Percentiles rank a stretch among this genome's conserved stretches.
Conservation (phyloP, 2,329 filamentous ascomycete genomes). For the Colletotrichum sp. region DNA sequence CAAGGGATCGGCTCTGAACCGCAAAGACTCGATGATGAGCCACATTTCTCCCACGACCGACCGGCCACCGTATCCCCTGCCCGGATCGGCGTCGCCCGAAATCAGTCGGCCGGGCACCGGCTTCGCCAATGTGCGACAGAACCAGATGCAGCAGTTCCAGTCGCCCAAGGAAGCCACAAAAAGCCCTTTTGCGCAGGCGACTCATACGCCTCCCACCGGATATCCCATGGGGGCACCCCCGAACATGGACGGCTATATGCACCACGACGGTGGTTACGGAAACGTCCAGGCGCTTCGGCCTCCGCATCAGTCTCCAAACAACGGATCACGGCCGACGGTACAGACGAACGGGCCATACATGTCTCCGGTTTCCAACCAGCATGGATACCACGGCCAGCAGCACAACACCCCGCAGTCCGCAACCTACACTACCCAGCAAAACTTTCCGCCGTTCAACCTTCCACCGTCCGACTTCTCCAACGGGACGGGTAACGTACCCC, state of each 20-base stretch:
- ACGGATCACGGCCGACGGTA: slow-evolving; percentile 48
- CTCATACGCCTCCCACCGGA: slow-evolving; percentile 44
- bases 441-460: slow-evolving; percentile 66
- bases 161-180: slow-evolving; percentile 48
- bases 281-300: slow-evolving; percentile 32
- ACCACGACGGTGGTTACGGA: slow-evolving; percentile 41
- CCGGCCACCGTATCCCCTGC: slow-evolving; percentile 43
- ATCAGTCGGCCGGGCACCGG: slow-evolving; percentile 46
- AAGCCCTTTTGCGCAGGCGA: slow-evolving; percentile 52
- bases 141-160: slow-evolving; percentile 49
- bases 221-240: slow-evolving; percentile 30
- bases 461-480: slow-evolving; percentile 63
- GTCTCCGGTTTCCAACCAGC: slow-evolving; percentile 56
- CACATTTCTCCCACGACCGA: slow-evolving; percentile 51
- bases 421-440: slow-evolving; percentile 63
- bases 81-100: slow-evolving; percentile 53
- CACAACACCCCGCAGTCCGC: slow-evolving; percentile 49
- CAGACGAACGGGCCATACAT: slow-evolving; percentile 56
- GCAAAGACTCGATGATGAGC: slow-evolving; percentile 70
- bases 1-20: slow-evolving; percentile 77
- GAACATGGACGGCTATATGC: slow-evolving; percentile 48
- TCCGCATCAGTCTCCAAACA: slow-evolving; percentile 45
- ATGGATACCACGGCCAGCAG: slow-evolving; percentile 53
- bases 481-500: slow-evolving; percentile 29
- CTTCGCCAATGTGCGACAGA: slow-evolving; percentile 43